Evolutionary conservation across 2,329 filamentous ascomycete species (phyloP), one percentile per base, ranked within the genome.

Genomic region (Phaeoacremonium minimum): DNA sequence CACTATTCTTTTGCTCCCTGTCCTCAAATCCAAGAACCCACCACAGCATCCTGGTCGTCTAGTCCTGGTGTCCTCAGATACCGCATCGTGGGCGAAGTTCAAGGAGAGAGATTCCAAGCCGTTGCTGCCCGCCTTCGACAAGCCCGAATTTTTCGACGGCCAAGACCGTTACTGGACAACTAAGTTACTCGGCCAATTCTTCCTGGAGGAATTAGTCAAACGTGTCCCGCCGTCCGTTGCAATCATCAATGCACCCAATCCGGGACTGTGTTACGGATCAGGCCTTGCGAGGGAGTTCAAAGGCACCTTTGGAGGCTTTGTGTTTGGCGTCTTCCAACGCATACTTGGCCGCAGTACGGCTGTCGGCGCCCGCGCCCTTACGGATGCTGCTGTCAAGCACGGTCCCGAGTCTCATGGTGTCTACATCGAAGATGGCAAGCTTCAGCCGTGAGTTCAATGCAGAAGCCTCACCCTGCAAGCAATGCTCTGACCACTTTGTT

Each of bases 171-270:
- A 51, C 19, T 30, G 33, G 7, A 46, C 40, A 0, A 50, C 52
- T 3, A 59, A 59, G 38, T 44, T 54, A 1, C 45, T 61, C 2
- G 48, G 44, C 14, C 50, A 55, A 26, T 40, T 60, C 6, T 60
- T 56, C 37, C 9, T 60, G 4, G 42, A 38, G 16, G 51, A 58
- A 34, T 39, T 61, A 11, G 42, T 41, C 1, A 49, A 50, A 14
- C 51, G 49, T 14, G 48, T 60, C 5, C 48, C 52, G 11, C 26
- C 34, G 12, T 30, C 34, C 5, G 8, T 31, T 9, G 26, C 34
- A 9, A 12, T 36, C 13, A 31, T 36, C 26, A 36, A 36, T n/a
- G 16, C 28, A 9, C 28, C 17, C 15, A 20, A 28, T 4, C 34
- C 34, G 12, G 28, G 28, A 7, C 19, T 16, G 4, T 28, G 28